These are phyloP conservation scores for Sugiyamaella marilandica DNA, from an alignment of 805 yeast species.

Conservation along the genomic window DNA sequence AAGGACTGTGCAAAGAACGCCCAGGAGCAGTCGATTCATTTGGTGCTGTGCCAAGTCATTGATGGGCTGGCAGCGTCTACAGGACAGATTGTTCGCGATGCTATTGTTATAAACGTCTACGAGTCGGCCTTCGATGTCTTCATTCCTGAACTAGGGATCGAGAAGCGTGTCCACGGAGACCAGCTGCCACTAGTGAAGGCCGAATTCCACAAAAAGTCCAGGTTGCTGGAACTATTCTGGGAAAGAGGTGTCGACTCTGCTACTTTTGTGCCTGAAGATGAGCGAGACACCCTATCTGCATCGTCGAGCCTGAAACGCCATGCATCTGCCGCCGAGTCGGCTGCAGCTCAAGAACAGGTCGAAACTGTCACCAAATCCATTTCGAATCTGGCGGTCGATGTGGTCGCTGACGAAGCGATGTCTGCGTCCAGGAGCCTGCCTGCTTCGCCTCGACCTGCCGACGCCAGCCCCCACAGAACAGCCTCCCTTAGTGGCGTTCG, in stretches of 20 bases:
- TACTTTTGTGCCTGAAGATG: slow-evolving; percentile 87
- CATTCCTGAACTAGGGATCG: slow-evolving; percentile 90
- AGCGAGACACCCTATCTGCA: slow-evolving; percentile 49
- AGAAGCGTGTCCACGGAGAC: slow-evolving; percentile 95
- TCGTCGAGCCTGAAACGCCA: slow-evolving; percentile 68
- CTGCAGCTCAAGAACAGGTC: slow-evolving; percentile 43
- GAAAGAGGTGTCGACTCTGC: slow-evolving; percentile 90
- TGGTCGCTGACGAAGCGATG: slow-evolving; percentile 4
- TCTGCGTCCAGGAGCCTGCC: slow-evolving; percentile 31
- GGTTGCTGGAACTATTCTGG: slow-evolving; percentile 83
- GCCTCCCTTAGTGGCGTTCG: slow-evolving; percentile 24
- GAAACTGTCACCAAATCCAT: slow-evolving; percentile 6
- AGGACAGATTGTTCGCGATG: slow-evolving; percentile 77
- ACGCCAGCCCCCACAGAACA: slow-evolving; percentile 24
- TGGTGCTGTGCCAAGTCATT: slow-evolving; percentile 76
- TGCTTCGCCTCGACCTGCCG: slow-evolving; percentile 22
- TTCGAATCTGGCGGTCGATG: slow-evolving; percentile 12
- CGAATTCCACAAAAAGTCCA: slow-evolving; percentile 69
- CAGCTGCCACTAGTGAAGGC: slow-evolving; percentile 90
- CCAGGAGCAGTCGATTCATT: slow-evolving; percentile 91
- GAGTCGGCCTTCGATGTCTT: slow-evolving; percentile 94
- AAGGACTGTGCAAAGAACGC: slow-evolving; percentile 91
- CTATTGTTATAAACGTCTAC: slow-evolving; percentile 85
- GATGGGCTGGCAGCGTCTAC: slow-evolving; percentile 61
- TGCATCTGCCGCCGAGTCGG: slow-evolving; percentile 68